These are phyloP conservation scores for Dacryopinax spathularia DNA, from an alignment of 768 basidiomycete genomes.

Conservation along the genomic window DNA sequence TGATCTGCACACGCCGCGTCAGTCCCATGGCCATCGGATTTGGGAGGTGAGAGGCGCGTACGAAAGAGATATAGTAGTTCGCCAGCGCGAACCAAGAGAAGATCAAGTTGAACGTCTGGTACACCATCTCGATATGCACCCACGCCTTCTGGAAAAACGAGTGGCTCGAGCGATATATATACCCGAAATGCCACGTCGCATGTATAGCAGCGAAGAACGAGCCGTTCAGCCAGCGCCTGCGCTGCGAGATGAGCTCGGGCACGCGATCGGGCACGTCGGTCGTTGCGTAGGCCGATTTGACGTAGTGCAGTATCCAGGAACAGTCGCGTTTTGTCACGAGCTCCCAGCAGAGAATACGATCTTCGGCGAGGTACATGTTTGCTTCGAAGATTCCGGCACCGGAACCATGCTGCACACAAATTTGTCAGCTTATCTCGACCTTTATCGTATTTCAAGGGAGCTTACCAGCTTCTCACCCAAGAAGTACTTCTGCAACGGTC, in stretches of 20 bases:
- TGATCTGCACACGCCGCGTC: slow-evolving; percentile 21
- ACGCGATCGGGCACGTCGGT: slow-evolving; percentile 92
- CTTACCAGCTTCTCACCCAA: slow-evolving; percentile 87
- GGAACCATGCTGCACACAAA: slow-evolving; percentile 62
- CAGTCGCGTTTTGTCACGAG: slow-evolving; percentile 86
- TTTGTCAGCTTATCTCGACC: not conserved
- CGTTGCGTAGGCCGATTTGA: slow-evolving; percentile 83
- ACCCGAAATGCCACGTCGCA: slow-evolving; percentile 82
- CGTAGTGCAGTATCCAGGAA: slow-evolving; percentile 88
- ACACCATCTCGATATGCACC: slow-evolving; percentile 89
- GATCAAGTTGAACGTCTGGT: slow-evolving; percentile 78
- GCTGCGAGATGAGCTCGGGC: slow-evolving; percentile 87
- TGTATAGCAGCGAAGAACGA: slow-evolving; percentile 97
- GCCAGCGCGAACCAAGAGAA: slow-evolving; percentile 83
- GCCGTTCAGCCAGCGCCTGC: slow-evolving; percentile 92
- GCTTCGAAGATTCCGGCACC: slow-evolving; percentile 86
- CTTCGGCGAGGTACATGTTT: slow-evolving; percentile 93
- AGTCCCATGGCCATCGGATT: not conserved
- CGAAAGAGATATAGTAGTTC: slow-evolving; percentile 84
- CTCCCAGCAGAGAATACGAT: slow-evolving; percentile 93
- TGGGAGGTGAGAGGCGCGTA: slow-evolving; percentile 13
- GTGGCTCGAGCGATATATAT: slow-evolving; percentile 85
- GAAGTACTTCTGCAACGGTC: slow-evolving; percentile 91
- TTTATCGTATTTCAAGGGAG: slow-evolving; percentile 13
- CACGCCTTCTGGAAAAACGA: slow-evolving; percentile 71